Percentiles rank a stretch among this genome's conserved stretches.
These are phyloP conservation scores for Annulohypoxylon moriforme DNA, from an alignment of 495 filamentous ascomycete genomes.

Conservation along the genomic window DNA sequence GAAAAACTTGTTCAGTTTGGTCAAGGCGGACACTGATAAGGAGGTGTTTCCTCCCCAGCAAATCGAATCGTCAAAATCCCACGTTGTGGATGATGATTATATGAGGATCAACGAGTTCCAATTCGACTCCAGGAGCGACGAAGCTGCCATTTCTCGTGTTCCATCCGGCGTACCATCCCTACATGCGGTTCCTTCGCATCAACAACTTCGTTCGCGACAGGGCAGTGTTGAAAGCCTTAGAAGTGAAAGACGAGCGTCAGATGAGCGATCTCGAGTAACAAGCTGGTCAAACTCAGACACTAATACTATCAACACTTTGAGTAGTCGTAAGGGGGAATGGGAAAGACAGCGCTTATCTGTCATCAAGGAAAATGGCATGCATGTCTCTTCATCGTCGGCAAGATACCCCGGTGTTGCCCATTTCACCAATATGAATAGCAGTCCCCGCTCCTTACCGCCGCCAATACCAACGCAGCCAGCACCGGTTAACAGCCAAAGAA, in stretches of 20 bases:
- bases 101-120: conserved; percentile 37
- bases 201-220: conserved; percentile 56
- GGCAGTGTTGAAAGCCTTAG: conserved; percentile 64
- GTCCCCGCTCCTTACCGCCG: conserved; percentile 8
- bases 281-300: conserved; percentile 77
- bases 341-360: conserved; percentile 71
- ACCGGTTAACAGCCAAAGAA: conserved; percentile 69
- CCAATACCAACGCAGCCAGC: conserved; percentile 40
- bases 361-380: conserved; percentile 71
- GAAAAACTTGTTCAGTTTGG: conserved; percentile 67
- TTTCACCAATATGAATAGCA: conserved; percentile 2
- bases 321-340: conserved; percentile 54
- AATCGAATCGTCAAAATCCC: conserved; percentile 60
- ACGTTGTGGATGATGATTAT: conserved; percentile 50
- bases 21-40: conserved; percentile 54
- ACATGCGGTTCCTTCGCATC: conserved; percentile 51
- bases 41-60: conserved; percentile 60
- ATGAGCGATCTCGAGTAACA: conserved; percentile 74
- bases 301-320: conserved; percentile 57
- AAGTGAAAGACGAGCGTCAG: conserved; percentile 61
- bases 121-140: conserved; percentile 44
- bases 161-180: conserved; percentile 55
- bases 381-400: conserved; percentile 57
- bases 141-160: conserved; percentile 55
- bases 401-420: conserved; percentile 9